These are phyloP conservation scores for Eruca vesicaria DNA, from an alignment of 441 rosid genomes.

Conservation along the genomic window DNA sequence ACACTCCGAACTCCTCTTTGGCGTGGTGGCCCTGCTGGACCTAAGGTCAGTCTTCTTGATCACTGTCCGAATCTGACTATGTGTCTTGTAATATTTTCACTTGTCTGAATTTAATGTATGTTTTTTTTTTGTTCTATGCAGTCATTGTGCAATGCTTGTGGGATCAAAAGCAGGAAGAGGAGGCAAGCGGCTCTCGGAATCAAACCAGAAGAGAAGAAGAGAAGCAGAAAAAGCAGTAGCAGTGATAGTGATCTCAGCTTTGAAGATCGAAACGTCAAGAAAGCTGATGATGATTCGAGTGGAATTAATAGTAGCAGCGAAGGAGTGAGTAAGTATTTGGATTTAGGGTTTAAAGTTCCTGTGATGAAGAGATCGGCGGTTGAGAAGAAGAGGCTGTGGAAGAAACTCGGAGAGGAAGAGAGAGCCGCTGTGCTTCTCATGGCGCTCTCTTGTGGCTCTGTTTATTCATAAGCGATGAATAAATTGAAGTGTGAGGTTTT, in stretches of 20 bases:
- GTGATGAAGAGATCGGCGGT: slow-evolving; percentile 69
- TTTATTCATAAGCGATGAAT: slow-evolving; percentile 48
- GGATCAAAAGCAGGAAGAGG: slow-evolving; percentile 92
- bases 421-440: slow-evolving; percentile 88
- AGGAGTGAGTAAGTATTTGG: slow-evolving; percentile 42
- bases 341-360: slow-evolving; percentile 61
- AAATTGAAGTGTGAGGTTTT: neutral
- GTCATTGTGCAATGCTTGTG: slow-evolving; percentile 97
- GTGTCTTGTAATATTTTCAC: neutral
- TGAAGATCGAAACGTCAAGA: slow-evolving; percentile 43
- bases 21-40: slow-evolving; percentile 98
- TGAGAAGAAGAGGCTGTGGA: slow-evolving; percentile 53
- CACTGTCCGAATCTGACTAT: neutral
- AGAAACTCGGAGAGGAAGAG: slow-evolving; percentile 84
- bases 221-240: slow-evolving; percentile 55
- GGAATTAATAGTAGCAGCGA: slow-evolving; percentile 9
- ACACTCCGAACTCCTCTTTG: slow-evolving; percentile 88
- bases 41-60: slow-evolving; percentile 52
- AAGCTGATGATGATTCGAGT: slow-evolving; percentile 31
- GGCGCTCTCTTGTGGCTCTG: slow-evolving; percentile 81
- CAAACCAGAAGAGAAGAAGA: slow-evolving; percentile 57
- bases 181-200: slow-evolving; percentile 60
- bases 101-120: neutral
- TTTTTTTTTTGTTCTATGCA: slow-evolving; percentile 21
- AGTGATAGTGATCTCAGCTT: slow-evolving; percentile 50